These are phyloP conservation scores for Alternaria arborescens DNA, from an alignment of 2,329 filamentous ascomycete genomes.

Conservation along the genomic window DNA sequence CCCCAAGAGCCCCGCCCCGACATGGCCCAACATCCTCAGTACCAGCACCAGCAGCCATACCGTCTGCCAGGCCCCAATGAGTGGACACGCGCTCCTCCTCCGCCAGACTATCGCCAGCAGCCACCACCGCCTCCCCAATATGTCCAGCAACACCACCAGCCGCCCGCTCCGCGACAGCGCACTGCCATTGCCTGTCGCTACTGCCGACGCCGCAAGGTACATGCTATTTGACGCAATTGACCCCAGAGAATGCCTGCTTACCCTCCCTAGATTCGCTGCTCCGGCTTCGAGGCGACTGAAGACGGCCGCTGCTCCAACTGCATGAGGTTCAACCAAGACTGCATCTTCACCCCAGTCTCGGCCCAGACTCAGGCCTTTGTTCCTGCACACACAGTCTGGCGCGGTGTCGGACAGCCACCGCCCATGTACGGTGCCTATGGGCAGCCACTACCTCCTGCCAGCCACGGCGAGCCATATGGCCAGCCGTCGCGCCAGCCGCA, in stretches of 20 bases:
- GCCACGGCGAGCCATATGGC: slow-evolving; percentile 46
- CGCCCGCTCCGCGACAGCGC: slow-evolving; percentile 65
- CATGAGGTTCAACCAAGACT: slow-evolving; percentile 77
- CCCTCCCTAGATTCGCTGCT: slow-evolving; percentile 73
- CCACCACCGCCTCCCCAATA: slow-evolving; percentile 54
- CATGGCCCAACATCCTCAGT: slow-evolving; percentile 57
- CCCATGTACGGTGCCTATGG: slow-evolving; percentile 63
- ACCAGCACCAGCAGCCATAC: slow-evolving; percentile 53
- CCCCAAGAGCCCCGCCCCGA: slow-evolving; percentile 52
- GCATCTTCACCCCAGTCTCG: slow-evolving; percentile 78
- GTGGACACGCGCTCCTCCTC: slow-evolving; percentile 54
- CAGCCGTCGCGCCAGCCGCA: slow-evolving; percentile 54
- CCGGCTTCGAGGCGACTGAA: slow-evolving; percentile 75
- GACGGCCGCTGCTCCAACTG: slow-evolving; percentile 78
- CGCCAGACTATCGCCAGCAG: slow-evolving; percentile 51
- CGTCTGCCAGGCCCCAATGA: slow-evolving; percentile 57
- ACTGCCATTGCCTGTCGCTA: slow-evolving; percentile 69
- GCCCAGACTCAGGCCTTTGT: slow-evolving; percentile 79
- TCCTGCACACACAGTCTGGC: slow-evolving; percentile 72
- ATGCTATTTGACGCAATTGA: background rate
- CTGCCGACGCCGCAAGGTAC: slow-evolving; percentile 67
- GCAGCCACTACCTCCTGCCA: slow-evolving; percentile 56
- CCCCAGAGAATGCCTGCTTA: slow-evolving; percentile 19
- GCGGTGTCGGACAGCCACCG: slow-evolving; percentile 54
- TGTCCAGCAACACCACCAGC: slow-evolving; percentile 49